These are phyloP conservation scores for Spongispora temasekensis DNA, from an alignment of 1,284 basidiomycete species.

Conservation along the genomic window DNA sequence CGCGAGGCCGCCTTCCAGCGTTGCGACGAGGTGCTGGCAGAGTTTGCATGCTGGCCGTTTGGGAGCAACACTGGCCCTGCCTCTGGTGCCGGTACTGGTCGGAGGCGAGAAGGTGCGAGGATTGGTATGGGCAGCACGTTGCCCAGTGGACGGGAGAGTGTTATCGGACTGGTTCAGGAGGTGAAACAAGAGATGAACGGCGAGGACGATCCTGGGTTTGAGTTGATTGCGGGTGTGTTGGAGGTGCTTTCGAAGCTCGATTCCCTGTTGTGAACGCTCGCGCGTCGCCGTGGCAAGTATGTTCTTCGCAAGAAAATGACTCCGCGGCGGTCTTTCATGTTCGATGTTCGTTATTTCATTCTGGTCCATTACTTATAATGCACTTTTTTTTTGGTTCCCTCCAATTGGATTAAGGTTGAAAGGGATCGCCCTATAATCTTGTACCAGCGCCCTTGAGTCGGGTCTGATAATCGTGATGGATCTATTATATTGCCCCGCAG, in stretches of 20 bases:
- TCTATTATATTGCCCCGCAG: too few relatives aligned
- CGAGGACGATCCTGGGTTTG: constrained; percentile 81
- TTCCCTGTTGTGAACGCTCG: constrained; percentile 58
- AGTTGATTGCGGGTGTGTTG: constrained; percentile 87
- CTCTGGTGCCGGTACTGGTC: constrained; percentile 17
- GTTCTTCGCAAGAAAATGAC: not conserved
- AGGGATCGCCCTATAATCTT: too few relatives aligned
- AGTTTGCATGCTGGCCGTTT: constrained; percentile 91
- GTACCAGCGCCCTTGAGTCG: too few relatives aligned
- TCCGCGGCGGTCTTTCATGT: too few relatives aligned
- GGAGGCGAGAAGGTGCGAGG: constrained; percentile 46
- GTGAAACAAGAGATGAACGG: constrained; percentile 73
- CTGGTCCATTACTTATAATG: too few relatives aligned
- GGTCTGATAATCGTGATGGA: too few relatives aligned
- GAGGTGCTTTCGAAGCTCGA: constrained; percentile 90
- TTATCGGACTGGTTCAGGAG: constrained; percentile 79
- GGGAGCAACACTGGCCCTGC: constrained; percentile 48
- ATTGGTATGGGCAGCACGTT: constrained; percentile 56
- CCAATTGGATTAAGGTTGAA: too few relatives aligned
- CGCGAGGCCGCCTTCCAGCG: constrained; percentile 88
- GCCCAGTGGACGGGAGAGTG: constrained; percentile 64
- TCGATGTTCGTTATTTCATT: too few relatives aligned
- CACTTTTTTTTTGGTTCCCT: too few relatives aligned
- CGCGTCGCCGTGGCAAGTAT: not conserved
- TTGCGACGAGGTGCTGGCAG: constrained; percentile 88